Percentiles rank a stretch among this genome's conserved stretches.
These are phyloP conservation scores for Dendrocalamus latiflorus DNA, from an alignment of 202 grass and related monocot genomes.

Conservation along the genomic window DNA sequence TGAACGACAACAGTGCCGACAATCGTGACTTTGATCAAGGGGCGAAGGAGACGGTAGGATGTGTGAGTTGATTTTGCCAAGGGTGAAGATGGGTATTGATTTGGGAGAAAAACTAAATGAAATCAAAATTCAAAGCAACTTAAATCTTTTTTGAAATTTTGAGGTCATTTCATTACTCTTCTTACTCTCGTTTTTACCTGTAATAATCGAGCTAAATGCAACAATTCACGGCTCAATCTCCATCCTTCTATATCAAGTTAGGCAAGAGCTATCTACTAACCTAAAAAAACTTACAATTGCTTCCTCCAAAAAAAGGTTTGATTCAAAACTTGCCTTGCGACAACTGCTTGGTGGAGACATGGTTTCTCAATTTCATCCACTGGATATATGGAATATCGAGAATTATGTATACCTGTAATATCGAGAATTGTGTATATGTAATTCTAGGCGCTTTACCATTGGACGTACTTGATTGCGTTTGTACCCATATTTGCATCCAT, in stretches of 20 bases:
- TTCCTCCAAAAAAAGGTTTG: neutral
- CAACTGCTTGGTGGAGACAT: neutral
- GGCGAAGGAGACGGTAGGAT: too few species aligned
- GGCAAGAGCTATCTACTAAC: neutral
- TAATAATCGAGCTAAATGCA: neutral
- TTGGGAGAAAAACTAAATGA: too few species aligned
- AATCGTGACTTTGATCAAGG: too few species aligned
- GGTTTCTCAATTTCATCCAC: neutral
- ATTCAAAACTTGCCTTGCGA: neutral
- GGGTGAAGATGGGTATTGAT: too few species aligned
- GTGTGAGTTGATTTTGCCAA: too few species aligned
- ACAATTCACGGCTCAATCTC: neutral
- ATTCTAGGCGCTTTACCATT: too few species aligned
- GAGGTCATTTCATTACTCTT: neutral
- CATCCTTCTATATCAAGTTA: neutral
- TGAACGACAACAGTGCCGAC: too few species aligned
- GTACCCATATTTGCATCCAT: too few species aligned
- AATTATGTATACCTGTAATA: neutral
- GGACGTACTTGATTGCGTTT: too few species aligned
- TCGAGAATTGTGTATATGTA: too few species aligned
- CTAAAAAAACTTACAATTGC: neutral
- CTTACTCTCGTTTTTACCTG: neutral
- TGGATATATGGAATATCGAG: neutral
- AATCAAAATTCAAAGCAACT: too few species aligned
- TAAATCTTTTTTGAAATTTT: too few species aligned